Percentiles rank a stretch among this genome's conserved stretches.
These are phyloP conservation scores for Hypericum perforatum DNA, from an alignment of 345 rosid genomes.

Conservation along the genomic window DNA sequence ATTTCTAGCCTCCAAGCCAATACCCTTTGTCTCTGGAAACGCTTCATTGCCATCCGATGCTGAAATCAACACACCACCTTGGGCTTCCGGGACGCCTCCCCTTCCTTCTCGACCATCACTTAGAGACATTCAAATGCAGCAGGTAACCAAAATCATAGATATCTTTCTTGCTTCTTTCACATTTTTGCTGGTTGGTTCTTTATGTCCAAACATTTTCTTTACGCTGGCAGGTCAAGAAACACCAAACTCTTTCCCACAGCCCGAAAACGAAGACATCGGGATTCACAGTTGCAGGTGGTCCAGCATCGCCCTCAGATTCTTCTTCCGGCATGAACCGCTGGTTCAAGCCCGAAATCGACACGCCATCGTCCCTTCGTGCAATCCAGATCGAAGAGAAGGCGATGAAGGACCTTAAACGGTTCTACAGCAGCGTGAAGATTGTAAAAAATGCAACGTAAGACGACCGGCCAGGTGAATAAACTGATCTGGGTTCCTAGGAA, in stretches of 20 bases:
- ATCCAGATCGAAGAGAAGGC: conserved; percentile 96
- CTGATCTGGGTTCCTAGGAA: too few species aligned
- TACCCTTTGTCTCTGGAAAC: conserved; percentile 41
- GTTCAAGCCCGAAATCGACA: conserved; percentile 75
- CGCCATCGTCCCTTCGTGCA: conserved; percentile 69
- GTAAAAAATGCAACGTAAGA: conserved; percentile 37
- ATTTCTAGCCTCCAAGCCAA: conserved; percentile 64
- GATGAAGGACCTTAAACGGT: conserved; percentile 80
- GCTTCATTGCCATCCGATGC: conserved; percentile 41
- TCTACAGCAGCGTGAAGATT: conserved; percentile 78
- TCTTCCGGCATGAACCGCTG: conserved; percentile 75
- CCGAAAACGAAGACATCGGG: conserved; percentile 73
- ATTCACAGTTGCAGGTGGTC: conserved; percentile 48
- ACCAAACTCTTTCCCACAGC: conserved; percentile 44
- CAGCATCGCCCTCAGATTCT: conserved; percentile 80
- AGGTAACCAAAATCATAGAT: conserved; percentile 30
- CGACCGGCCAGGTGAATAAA: too few species aligned
- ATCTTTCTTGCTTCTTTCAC: not conserved
- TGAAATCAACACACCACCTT: conserved; percentile 74
- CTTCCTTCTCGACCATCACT: conserved; percentile 64
- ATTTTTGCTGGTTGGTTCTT: not conserved
- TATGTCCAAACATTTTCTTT: not conserved
- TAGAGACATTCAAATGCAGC: conserved; percentile 88
- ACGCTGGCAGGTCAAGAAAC: conserved; percentile 50
- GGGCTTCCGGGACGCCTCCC: conserved; percentile 86